Evolutionary conservation across 495 filamentous ascomycete species (phyloP), one percentile per base, ranked within the genome.

Genomic region (Penicillium tannophilum): DNA sequence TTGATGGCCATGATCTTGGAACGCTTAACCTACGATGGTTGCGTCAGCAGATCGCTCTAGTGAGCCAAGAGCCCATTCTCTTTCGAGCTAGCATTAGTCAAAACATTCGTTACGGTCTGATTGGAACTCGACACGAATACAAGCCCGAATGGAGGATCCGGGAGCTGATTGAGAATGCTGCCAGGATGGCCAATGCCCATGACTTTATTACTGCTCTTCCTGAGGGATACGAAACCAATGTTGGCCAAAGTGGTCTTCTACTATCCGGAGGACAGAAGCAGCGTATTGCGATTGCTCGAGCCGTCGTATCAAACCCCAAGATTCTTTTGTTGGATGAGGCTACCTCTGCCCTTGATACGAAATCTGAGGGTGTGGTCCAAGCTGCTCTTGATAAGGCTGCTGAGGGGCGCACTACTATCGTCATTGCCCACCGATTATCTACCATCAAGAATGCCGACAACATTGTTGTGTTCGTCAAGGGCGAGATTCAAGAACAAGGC

Each of bases 211-310:
- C 73, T 14, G 75, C 77, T n/a, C 77, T 98, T 5, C 93, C 94
- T 0, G 89, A 97, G 69, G 88, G 89, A 2, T 97, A 97, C 66
- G 86, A 97, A 64, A 98, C 94, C 0, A 90, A 95, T 61, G 94
- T 98, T 52, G 94, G 94, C 53, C 93, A 98, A 72, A 89, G 94
- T 45, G 94, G 94, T 12, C 96, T 96, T 72, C 73, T 97, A 42
- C 80, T 98, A 36, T 93, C 89, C 54, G 94, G 94, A 71, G 94
- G 94, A 28, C 94, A 98, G 75, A 97, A 97, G 71, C 94, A 98
- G 70, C 90, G 94, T 58, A 94, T 97, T 70, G 85, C 86, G 4
- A 89, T 89, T 73, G 93, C 94, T 8, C 85, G 94, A 64, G 93
- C 93, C 31, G 86, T 98, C 55, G 91, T 98, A 28, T 91, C 87